Conservation (phyloP, 768 basidiomycete genomes). For the Suillus spraguei region DNA sequence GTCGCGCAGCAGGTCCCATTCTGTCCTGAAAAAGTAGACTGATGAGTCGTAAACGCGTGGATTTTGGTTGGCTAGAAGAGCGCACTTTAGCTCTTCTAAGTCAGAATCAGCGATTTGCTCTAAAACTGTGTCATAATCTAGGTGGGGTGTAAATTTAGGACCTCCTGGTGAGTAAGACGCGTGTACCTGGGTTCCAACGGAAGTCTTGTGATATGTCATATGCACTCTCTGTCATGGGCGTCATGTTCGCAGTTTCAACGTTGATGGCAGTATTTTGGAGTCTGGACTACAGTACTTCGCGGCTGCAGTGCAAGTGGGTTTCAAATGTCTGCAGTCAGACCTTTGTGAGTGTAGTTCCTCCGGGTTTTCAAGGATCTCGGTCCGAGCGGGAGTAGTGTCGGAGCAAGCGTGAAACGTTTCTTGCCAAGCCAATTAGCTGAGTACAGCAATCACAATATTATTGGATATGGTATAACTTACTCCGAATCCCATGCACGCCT, state of each 20-base stretch:
- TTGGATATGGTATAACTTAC: too few relatives aligned
- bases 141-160: constrained; percentile 12
- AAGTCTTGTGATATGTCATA: constrained; percentile 32
- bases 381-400: neutral
- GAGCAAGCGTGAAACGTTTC: neutral
- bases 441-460: too few relatives aligned
- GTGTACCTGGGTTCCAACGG: constrained; percentile 56
- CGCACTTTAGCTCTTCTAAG: constrained; percentile 53
- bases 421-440: neutral
- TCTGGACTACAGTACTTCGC: neutral
- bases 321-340: neutral
- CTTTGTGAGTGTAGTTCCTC: too few relatives aligned
- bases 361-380: neutral
- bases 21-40: constrained; percentile 44
- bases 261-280: constrained; percentile 1
- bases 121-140: constrained; percentile 62
- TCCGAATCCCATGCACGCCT: neutral
- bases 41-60: constrained; percentile 18
- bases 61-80: constrained; percentile 5
- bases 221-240: constrained; percentile 17
- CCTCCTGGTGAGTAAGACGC: neutral
- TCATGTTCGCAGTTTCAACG: constrained; percentile 18
- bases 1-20: constrained; percentile 72
- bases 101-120: constrained; percentile 69
- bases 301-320: neutral